A percentile compares a stretch with the other conserved stretches of the same genome.
phyloP scores from a whole-genome alignment of 192 early-diverging fungal genomes.

The Gigaspora rosea region DNA sequence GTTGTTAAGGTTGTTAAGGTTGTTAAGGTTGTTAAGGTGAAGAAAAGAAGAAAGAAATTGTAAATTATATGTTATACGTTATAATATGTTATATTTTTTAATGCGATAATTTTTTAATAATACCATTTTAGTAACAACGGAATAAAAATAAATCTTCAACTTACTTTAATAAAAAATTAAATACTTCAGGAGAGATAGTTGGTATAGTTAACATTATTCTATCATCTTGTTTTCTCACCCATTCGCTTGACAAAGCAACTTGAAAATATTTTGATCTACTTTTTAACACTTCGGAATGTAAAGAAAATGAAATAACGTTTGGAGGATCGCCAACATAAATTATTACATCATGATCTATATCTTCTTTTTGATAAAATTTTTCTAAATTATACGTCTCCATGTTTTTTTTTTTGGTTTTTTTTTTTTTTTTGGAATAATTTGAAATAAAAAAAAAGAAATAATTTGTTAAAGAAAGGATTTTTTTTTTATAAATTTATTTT shows the following conservation, averaged over 20 bases:
- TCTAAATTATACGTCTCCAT: neutral
- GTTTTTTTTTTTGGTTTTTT: neutral
- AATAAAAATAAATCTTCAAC: neutral
- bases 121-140: no score
- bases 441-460: no score
- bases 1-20: no score
- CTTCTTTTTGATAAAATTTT: neutral
- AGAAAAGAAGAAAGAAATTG: neutral
- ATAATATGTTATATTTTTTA: no score
- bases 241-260: neutral
- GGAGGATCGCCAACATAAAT: neutral
- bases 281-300: neutral
- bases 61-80: no score
- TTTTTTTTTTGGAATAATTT: no score
- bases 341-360: neutral
- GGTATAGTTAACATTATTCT: neutral
- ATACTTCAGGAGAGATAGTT: conserved; percentile 1
- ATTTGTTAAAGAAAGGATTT: no score
- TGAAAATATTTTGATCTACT: conserved; percentile 2
- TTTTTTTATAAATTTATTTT: no score
- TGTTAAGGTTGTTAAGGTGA: no score
- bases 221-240: neutral
- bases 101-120: no score
- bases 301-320: neutral
- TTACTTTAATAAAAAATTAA: conserved; percentile 3